phyloP scores from a whole-genome alignment of 257 asterid genomes.

The Oldenlandia corymbosa region DNA sequence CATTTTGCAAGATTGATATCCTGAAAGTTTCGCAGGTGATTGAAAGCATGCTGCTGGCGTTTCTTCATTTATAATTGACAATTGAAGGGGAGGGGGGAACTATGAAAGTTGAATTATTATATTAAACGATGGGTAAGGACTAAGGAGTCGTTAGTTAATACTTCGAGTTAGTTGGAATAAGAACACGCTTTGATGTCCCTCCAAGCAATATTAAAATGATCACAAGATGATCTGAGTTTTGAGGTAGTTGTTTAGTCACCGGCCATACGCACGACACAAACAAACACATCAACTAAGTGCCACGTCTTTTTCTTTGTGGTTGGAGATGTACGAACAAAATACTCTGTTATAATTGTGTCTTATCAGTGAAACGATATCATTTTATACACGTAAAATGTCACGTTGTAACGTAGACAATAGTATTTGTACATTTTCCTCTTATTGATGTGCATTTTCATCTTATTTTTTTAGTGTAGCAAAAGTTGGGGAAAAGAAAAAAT shows the following conservation, averaged over 20 bases:
- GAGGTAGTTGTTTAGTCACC: slow-evolving; percentile 35
- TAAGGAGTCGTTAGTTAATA: slow-evolving; percentile 10
- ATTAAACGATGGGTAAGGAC: too few species aligned
- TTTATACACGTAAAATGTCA: too few species aligned
- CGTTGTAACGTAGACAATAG: too few species aligned
- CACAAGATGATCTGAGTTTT: slow-evolving; percentile 9
- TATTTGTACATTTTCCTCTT: too few species aligned
- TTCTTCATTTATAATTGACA: neutral
- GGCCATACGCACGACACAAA: slow-evolving; percentile 17
- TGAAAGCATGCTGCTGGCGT: neutral
- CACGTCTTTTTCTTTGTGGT: slow-evolving; percentile 27
- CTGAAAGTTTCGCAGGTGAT: neutral
- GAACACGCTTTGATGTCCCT: slow-evolving; percentile 19
- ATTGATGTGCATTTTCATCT: too few species aligned
- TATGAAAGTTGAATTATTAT: neutral
- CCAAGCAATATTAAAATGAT: slow-evolving; percentile 15
- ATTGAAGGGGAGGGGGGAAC: neutral
- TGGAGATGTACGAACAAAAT: too few species aligned
- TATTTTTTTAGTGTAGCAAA: too few species aligned
- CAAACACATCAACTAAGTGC: slow-evolving; percentile 21
- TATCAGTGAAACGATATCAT: too few species aligned
- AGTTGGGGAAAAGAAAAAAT: too few species aligned
- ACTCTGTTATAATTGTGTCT: too few species aligned
- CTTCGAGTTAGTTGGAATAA: slow-evolving; percentile 21
- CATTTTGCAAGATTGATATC: neutral